phyloP scores from a whole-genome alignment of 495 filamentous ascomycete genomes.

The Neurospora sp. region DNA sequence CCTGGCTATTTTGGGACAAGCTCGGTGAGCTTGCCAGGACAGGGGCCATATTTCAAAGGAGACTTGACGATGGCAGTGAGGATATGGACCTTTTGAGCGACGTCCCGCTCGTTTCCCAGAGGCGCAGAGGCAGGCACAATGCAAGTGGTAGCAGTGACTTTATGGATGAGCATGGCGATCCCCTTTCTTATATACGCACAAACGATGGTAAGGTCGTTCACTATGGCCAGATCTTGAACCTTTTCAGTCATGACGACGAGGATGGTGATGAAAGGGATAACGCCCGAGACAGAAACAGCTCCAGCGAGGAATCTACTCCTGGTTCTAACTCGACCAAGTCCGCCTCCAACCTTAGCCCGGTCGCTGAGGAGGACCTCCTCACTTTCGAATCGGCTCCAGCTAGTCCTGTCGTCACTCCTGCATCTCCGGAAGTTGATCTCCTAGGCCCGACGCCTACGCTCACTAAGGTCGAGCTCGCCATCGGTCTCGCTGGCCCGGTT shows the following conservation, averaged over 20 bases:
- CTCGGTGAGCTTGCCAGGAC: slow-evolving; percentile 59
- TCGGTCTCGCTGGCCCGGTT: neutral
- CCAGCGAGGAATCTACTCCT: neutral
- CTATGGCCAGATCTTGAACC: slow-evolving; percentile 22
- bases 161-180: neutral
- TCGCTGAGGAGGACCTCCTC: neutral
- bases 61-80: slow-evolving; percentile 1
- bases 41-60: neutral
- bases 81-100: neutral
- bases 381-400: neutral
- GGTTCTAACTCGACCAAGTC: neutral
- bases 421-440: neutral
- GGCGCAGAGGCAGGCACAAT: neutral
- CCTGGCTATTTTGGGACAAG: slow-evolving; percentile 73
- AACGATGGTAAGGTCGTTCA: slow-evolving; percentile 20
- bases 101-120: neutral
- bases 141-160: neutral
- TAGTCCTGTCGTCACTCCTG: neutral
- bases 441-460: neutral
- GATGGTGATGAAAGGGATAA: slow-evolving; percentile 3
- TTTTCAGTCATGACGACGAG: slow-evolving; percentile 22
- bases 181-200: slow-evolving; percentile 8
- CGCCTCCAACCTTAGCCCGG: neutral
- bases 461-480: neutral
- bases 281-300: neutral